A percentile compares a stretch with the other conserved stretches of the same genome.
Evolutionary conservation across 179 eudicot genomes (phyloP).

Genomic region (Patellifolia procumbens): DNA sequence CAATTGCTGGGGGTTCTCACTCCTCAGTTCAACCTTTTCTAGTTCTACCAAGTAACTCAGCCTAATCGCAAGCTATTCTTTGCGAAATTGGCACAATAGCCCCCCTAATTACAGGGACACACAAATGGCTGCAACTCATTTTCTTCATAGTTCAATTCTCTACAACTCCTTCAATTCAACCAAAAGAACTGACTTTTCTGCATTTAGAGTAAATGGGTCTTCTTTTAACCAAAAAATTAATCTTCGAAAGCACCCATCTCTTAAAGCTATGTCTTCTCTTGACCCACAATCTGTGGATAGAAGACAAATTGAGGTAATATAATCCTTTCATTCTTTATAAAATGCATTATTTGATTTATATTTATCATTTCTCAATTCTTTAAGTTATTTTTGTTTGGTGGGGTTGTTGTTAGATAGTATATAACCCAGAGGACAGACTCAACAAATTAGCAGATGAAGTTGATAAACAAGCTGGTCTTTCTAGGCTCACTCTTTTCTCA

Average conservation of each 20-base stretch:
- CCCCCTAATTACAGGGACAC: background rate
- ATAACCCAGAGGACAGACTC: slow-evolving; percentile 67
- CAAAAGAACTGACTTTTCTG: slow-evolving; percentile 29
- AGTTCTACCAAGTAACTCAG: too few relatives aligned
- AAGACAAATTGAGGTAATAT: slow-evolving; percentile 63
- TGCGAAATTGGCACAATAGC: slow-evolving; percentile 6
- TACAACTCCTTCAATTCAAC: slow-evolving; percentile 27
- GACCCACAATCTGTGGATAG: slow-evolving; percentile 35
- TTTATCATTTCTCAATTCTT: background rate
- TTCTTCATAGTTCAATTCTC: slow-evolving; percentile 41
- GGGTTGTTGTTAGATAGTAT: slow-evolving; percentile 60
- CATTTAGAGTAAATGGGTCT: slow-evolving; percentile 36
- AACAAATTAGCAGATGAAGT: slow-evolving; percentile 74
- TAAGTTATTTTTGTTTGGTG: slow-evolving; percentile 1
- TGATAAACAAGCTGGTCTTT: slow-evolving; percentile 66
- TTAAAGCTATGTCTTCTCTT: slow-evolving; percentile 44
- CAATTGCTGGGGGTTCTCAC: too few relatives aligned
- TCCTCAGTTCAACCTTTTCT: too few relatives aligned
- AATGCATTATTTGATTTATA: background rate
- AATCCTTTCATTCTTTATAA: background rate
- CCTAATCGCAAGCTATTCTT: background rate
- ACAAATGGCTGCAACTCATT: slow-evolving; percentile 53
- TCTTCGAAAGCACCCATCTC: slow-evolving; percentile 36
- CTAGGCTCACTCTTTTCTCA: slow-evolving; percentile 86
- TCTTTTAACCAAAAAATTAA: slow-evolving; percentile 29